These are phyloP conservation scores for Globisporangium takayamanum DNA, from an alignment of 352 stramenopile genomes.

Conservation along the genomic window DNA sequence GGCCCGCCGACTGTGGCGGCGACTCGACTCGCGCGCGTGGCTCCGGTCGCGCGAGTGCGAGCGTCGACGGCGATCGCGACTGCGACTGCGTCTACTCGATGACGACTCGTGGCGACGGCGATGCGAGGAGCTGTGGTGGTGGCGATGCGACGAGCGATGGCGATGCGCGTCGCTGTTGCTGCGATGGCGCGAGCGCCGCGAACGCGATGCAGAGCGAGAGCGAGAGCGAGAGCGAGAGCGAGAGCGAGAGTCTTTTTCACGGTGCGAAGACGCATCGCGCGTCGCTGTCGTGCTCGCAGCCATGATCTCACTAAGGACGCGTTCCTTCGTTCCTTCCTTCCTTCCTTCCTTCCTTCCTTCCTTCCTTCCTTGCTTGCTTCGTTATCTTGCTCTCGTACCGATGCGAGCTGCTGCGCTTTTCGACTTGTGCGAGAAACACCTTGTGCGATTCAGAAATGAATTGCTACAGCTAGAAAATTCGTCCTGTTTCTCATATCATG, in stretches of 20 bases:
- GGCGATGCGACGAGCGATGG: constrained; percentile 7
- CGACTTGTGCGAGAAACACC: no score
- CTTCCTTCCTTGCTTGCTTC: no score
- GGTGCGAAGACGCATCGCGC: no score
- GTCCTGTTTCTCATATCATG: no score
- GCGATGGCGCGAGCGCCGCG: constrained; percentile 5
- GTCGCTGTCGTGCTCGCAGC: no score
- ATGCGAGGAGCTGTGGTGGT: not conserved
- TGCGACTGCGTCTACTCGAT: constrained; percentile 14
- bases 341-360: no score
- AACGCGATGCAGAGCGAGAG: constrained; percentile 21
- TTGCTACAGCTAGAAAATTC: no score
- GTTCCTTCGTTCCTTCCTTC: no score
- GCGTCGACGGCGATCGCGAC: constrained; percentile 9
- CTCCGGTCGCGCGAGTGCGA: constrained; percentile 2
- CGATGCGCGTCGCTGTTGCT: not conserved
- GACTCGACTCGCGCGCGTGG: constrained; percentile 17
- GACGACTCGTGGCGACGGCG: constrained; percentile 6
- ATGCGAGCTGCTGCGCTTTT: no score
- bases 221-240: constrained; percentile 11
- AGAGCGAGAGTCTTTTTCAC: not conserved
- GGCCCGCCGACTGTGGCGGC: constrained; percentile 14
- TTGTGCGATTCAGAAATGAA: no score
- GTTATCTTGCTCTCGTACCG: no score
- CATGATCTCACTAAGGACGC: no score